phyloP scores from a whole-genome alignment of 345 rosid genomes.

The Ricinus communis region DNA sequence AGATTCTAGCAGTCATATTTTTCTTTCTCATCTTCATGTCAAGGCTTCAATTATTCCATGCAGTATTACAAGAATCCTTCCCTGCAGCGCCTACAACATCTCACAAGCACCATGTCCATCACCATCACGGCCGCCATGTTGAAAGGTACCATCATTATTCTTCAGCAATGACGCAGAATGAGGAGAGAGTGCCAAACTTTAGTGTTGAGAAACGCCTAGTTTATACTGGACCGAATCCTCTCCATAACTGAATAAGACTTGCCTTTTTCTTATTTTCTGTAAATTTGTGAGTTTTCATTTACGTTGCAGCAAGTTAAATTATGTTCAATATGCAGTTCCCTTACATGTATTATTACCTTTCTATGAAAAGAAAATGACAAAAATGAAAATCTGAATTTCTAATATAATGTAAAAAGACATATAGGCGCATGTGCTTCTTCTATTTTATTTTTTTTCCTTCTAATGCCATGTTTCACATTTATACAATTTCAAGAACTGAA shows the following conservation, averaged over 20 bases:
- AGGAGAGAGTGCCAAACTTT: neutral
- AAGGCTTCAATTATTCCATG: neutral
- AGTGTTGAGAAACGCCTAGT: slow-evolving; percentile 9
- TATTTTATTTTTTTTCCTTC: too few relatives aligned
- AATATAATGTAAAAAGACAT: too few relatives aligned
- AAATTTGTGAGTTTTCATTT: neutral
- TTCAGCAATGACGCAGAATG: neutral
- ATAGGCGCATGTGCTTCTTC: too few relatives aligned
- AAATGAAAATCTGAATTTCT: too few relatives aligned
- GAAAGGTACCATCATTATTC: neutral
- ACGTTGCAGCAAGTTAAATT: neutral
- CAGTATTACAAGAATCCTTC: neutral
- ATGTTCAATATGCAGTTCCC: neutral
- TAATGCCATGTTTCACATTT: too few relatives aligned
- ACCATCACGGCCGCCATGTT: neutral
- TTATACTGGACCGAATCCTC: slow-evolving; percentile 19
- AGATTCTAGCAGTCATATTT: neutral
- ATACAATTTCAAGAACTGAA: too few relatives aligned
- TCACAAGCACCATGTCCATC: neutral
- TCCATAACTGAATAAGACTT: slow-evolving; percentile 11
- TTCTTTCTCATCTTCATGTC: neutral
- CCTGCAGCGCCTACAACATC: neutral
- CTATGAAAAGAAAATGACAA: too few relatives aligned
- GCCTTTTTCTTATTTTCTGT: neutral
- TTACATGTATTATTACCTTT: neutral